phyloP scores from a whole-genome alignment of 352 stramenopile genomes.

The Pythium oligandrum region DNA sequence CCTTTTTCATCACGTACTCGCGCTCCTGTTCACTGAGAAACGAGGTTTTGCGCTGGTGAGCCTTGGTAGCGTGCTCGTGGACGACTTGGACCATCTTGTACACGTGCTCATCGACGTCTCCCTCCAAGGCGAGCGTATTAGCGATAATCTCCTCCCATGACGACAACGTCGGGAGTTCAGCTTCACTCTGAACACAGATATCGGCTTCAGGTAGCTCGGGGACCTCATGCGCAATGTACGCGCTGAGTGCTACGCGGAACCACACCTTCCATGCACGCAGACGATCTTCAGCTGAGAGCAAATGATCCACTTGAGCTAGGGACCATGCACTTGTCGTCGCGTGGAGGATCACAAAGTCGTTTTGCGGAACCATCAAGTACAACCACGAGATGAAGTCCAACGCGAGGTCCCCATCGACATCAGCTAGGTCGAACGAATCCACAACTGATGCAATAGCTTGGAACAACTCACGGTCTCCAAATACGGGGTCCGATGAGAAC shows the following conservation, averaged over 20 bases:
- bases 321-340: slow-evolving; percentile 30
- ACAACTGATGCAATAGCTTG: slow-evolving; percentile 9
- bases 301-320: slow-evolving; percentile 30
- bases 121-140: slow-evolving; percentile 23
- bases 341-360: slow-evolving; percentile 34
- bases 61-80: slow-evolving; percentile 22
- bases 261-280: slow-evolving; percentile 29
- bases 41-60: neutral
- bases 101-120: slow-evolving; percentile 48
- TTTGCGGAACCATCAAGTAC: slow-evolving; percentile 22
- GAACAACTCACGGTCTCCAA: slow-evolving; percentile 15
- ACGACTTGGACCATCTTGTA: slow-evolving; percentile 68
- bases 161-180: slow-evolving; percentile 18
- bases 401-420: slow-evolving; percentile 19
- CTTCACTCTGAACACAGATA: slow-evolving; percentile 12
- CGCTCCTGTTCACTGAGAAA: slow-evolving; percentile 34
- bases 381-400: slow-evolving; percentile 29
- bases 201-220: slow-evolving; percentile 17
- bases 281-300: slow-evolving; percentile 15
- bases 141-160: slow-evolving; percentile 39
- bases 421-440: slow-evolving; percentile 18
- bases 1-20: slow-evolving; percentile 32
- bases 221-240: slow-evolving; percentile 20
- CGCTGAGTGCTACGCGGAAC: slow-evolving; percentile 24
- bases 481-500: slow-evolving; percentile 17